A percentile compares a stretch with the other conserved stretches of the same genome.
These are phyloP conservation scores for Silene noctiflora DNA, from an alignment of 179 eudicot species.

Conservation along the genomic window DNA sequence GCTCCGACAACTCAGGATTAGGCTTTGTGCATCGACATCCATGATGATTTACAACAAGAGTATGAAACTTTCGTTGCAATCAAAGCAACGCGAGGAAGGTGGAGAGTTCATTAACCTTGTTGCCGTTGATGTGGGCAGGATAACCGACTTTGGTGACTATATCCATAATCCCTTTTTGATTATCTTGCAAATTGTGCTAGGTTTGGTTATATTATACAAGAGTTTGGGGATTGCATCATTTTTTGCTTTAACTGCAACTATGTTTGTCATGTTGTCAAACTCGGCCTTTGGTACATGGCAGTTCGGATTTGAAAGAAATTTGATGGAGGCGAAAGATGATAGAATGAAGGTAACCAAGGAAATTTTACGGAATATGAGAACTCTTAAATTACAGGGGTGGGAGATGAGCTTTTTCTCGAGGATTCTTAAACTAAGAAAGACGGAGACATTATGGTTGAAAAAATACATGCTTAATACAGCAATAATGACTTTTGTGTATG, in stretches of 20 bases:
- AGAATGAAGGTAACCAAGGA: constrained; percentile 27
- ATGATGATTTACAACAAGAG: no score
- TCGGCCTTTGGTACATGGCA: constrained; percentile 35
- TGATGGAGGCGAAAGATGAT: constrained; percentile 30
- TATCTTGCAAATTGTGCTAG: constrained; percentile 44
- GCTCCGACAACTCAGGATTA: no score
- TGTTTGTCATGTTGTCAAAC: constrained; percentile 25
- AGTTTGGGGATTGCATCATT: constrained; percentile 50
- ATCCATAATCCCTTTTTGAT: constrained; percentile 57
- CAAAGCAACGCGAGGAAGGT: constrained; percentile 12
- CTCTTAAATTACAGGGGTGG: constrained; percentile 32
- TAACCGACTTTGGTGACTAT: constrained; percentile 40
- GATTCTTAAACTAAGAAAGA: constrained; percentile 9
- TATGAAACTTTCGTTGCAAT: constrained; percentile 43
- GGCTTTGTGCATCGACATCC: no score
- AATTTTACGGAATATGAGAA: constrained; percentile 27
- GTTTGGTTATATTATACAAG: constrained; percentile 43
- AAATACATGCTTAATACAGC: constrained; percentile 1
- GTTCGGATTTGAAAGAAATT: constrained; percentile 19
- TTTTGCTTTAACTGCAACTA: constrained; percentile 38
- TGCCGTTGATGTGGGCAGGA: constrained; percentile 59
- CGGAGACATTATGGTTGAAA: constrained; percentile 25
- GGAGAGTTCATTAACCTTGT: constrained; percentile 62
- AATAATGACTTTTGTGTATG: not conserved
- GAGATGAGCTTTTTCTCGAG: constrained; percentile 26